These are phyloP conservation scores for Elasticomyces elasticus DNA, from an alignment of 495 filamentous ascomycete genomes.

Conservation along the genomic window DNA sequence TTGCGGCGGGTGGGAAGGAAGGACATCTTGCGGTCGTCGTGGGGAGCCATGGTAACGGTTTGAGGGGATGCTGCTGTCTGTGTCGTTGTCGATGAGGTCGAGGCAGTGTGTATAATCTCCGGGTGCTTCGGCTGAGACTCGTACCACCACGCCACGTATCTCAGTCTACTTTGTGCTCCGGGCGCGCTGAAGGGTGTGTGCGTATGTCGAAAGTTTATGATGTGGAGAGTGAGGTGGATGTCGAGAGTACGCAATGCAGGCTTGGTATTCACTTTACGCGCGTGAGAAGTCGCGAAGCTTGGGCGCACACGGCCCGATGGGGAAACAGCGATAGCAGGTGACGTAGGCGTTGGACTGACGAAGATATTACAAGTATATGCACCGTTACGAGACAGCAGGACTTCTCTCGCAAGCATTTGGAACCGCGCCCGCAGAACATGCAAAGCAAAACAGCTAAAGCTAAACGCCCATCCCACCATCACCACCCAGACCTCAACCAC, in stretches of 20 bases:
- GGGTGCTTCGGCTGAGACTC: background rate
- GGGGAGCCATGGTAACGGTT: background rate
- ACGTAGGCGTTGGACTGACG: background rate
- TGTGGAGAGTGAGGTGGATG: background rate
- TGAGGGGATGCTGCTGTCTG: background rate
- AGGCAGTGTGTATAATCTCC: background rate
- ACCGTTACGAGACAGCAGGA: no score
- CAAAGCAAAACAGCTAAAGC: no score
- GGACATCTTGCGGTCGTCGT: background rate
- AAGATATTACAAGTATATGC: background rate
- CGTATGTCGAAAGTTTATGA: background rate
- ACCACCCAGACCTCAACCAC: no score
- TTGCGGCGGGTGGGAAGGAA: slow-evolving; percentile 2
- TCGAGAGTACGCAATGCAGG: background rate
- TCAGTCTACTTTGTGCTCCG: no score
- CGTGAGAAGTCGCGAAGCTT: background rate
- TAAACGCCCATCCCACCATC: no score
- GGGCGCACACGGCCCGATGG: background rate
- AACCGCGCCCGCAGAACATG: no score
- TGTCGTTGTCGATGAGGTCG: background rate
- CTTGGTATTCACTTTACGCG: background rate
- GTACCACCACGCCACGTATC: no score
- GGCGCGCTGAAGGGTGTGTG: no score
- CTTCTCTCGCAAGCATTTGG: no score
- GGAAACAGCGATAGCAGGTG: background rate